Evolutionary conservation across 2,329 filamentous ascomycete species (phyloP).

Genomic region (Colletotrichum sp.): DNA sequence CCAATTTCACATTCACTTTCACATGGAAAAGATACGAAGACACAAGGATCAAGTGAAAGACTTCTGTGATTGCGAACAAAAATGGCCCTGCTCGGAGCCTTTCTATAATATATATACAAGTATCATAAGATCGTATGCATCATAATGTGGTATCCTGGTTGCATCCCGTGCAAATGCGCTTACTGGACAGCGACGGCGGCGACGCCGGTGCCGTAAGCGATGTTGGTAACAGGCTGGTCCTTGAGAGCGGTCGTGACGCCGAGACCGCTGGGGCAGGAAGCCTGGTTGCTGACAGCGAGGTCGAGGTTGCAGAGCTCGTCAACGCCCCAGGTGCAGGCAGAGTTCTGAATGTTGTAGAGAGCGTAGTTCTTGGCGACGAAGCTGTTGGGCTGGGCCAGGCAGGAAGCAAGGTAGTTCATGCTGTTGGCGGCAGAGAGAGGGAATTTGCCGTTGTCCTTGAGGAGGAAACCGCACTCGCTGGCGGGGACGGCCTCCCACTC

Average conservation of each 20-base stretch:
- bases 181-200: constrained; percentile 17
- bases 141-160: constrained; percentile 1
- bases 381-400: constrained; percentile 47
- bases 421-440: constrained; percentile 61
- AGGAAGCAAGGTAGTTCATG: constrained; percentile 58
- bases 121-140: constrained; percentile 16
- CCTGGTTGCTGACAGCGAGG: constrained; percentile 55
- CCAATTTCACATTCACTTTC: background rate
- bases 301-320: constrained; percentile 57
- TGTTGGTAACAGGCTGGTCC: constrained; percentile 51
- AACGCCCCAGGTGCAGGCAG: constrained; percentile 52
- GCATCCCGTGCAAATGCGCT: background rate
- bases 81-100: background rate
- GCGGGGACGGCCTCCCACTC: constrained; percentile 53
- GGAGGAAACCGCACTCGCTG: constrained; percentile 53
- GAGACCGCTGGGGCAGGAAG: constrained; percentile 51
- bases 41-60: background rate
- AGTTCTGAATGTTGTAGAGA: constrained; percentile 59
- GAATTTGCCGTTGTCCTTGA: constrained; percentile 52
- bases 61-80: background rate
- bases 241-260: constrained; percentile 37
- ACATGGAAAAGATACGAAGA: background rate
- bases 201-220: constrained; percentile 55
- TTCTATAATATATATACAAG: constrained; percentile 13
- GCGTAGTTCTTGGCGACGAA: constrained; percentile 59